A percentile compares a stretch with the other conserved stretches of the same genome.
Conservation (phyloP, 2,329 filamentous ascomycete species). For the Xylariaceae sp. region DNA sequence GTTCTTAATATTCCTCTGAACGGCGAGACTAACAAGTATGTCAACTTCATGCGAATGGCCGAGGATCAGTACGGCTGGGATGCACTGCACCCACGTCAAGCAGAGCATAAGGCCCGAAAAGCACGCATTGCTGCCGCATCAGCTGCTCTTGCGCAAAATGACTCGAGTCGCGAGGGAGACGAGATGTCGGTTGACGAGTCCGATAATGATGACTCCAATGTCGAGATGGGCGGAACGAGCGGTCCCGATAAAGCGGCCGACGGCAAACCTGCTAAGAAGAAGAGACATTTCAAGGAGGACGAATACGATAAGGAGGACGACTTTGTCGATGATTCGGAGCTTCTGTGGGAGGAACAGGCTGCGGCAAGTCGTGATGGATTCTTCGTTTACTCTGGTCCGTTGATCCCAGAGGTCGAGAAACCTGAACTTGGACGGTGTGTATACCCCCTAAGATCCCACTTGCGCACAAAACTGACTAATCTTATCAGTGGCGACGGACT, state of each 20-base stretch:
- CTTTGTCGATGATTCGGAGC: slow-evolving; percentile 88
- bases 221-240: slow-evolving; percentile 74
- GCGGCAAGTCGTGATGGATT: slow-evolving; percentile 94
- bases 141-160: slow-evolving; percentile 75
- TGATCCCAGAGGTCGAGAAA: slow-evolving; percentile 84
- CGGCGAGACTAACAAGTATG: slow-evolving; percentile 80
- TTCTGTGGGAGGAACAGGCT: slow-evolving; percentile 93
- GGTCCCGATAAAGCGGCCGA: slow-evolving; percentile 54
- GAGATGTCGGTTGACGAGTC: slow-evolving; percentile 81
- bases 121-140: slow-evolving; percentile 83
- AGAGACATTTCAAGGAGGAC: slow-evolving; percentile 75
- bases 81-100: slow-evolving; percentile 84
- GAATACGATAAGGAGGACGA: slow-evolving; percentile 81
- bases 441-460: too few relatives aligned
- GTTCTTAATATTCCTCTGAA: slow-evolving; percentile 77
- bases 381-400: slow-evolving; percentile 92
- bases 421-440: slow-evolving; percentile 50
- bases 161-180: slow-evolving; percentile 66
- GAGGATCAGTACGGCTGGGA: slow-evolving; percentile 94
- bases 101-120: slow-evolving; percentile 82
- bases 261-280: slow-evolving; percentile 67
- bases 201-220: slow-evolving; percentile 73
- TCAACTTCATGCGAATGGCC: slow-evolving; percentile 93
- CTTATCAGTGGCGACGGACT: slow-evolving; percentile 73
- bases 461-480: too few relatives aligned